phyloP scores from a whole-genome alignment of 345 rosid genomes.

The Jatropha curcas region DNA sequence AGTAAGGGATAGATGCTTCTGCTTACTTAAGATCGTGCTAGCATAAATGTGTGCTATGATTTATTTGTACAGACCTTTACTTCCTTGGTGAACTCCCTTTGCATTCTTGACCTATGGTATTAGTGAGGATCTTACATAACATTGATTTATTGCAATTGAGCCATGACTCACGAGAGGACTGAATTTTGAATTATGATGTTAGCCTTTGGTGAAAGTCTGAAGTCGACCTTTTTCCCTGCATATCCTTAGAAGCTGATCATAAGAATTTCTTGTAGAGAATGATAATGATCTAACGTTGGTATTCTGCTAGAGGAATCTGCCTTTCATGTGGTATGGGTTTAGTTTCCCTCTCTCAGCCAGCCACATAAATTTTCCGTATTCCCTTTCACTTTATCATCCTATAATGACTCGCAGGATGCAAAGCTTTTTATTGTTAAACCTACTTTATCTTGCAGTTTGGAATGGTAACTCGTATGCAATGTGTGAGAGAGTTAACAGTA shows the following conservation, averaged over 20 bases:
- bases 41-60: background rate
- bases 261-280: too few relatives aligned
- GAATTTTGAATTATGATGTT: background rate
- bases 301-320: background rate
- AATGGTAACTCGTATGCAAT: background rate
- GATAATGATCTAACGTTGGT: background rate
- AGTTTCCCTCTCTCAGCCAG: background rate
- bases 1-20: too few relatives aligned
- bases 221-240: too few relatives aligned
- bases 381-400: background rate
- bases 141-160: too few relatives aligned
- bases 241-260: background rate
- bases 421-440: background rate
- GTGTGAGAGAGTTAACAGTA: too few relatives aligned
- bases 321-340: background rate
- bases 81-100: background rate
- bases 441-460: background rate
- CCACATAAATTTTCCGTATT: background rate
- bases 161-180: background rate
- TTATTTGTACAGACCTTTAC: background rate
- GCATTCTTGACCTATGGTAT: too few relatives aligned
- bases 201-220: background rate
- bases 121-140: background rate
- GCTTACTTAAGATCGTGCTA: too few relatives aligned
- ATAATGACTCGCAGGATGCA: background rate